phyloP scores from a whole-genome alignment of 139 green algal genomes.

The Pleodorina starrii region DNA sequence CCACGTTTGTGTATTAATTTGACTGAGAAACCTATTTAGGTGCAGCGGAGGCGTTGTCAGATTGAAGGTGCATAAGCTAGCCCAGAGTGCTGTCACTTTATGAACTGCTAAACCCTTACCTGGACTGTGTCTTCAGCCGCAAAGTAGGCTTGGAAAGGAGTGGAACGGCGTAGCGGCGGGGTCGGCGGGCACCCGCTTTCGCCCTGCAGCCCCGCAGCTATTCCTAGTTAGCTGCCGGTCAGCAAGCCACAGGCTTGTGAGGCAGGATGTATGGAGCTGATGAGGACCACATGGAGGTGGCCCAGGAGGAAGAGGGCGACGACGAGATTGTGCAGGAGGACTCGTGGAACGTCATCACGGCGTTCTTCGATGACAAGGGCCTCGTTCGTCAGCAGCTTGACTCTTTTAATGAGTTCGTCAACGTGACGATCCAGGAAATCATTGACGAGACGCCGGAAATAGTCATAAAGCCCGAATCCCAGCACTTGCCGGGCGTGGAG shows the following conservation, averaged over 20 bases:
- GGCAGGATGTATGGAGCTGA: conserved; percentile 43
- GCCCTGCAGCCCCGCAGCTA: conserved; percentile 16
- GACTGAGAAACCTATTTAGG: background rate
- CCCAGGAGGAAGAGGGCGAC: conserved; percentile 31
- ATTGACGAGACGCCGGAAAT: conserved; percentile 78
- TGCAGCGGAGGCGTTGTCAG: background rate
- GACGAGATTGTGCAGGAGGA: conserved; percentile 69
- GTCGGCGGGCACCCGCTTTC: conserved; percentile 29
- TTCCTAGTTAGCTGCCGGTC: background rate
- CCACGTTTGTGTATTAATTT: background rate
- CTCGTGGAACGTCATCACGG: conserved; percentile 71
- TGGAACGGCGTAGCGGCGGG: conserved; percentile 14
- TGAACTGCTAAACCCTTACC: no score
- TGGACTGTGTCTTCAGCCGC: no score
- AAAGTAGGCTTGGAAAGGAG: no score
- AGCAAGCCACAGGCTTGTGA: background rate
- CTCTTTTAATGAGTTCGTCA: conserved; percentile 98
- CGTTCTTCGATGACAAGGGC: conserved; percentile 97
- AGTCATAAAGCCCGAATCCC: conserved; percentile 81
- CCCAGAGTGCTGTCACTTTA: no score
- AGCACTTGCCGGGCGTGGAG: conserved; percentile 81
- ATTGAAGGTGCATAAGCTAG: no score
- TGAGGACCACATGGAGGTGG: conserved; percentile 40
- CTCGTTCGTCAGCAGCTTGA: conserved; percentile 99
- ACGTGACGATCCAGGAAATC: conserved; percentile 89